Base-by-base conservation (phyloP, 2,329 filamentous ascomycete genomes). In the Immersiporthe knoxdaviesiana region DNA sequence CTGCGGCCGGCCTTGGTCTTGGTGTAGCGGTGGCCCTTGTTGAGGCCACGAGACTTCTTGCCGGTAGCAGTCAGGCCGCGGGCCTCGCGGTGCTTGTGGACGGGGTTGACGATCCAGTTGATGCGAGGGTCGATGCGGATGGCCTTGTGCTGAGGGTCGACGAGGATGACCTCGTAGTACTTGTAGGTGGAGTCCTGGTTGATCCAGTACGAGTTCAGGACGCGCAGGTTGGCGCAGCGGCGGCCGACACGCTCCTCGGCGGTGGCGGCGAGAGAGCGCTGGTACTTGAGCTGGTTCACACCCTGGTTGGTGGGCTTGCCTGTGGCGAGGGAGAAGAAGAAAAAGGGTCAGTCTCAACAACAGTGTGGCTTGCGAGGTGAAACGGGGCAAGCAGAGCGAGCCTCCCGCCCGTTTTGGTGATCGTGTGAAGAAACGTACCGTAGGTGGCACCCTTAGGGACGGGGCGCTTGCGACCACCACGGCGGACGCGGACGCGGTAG, bases 171-270 rank as follows among this genome's bases (percentile, higher is more conserved):
- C 88, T 99, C 96, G 89, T 90, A 99, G 92, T 99, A 99, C 90
- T 99, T 99, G 93, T 98, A 99, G 86, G 96, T 99, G 72, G 94
- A 97, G 89, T 99, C 96, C 90, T 98, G 94, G 92, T 99, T 99
- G 89, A 99, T 93, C 97, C 97, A 99, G 94, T 99, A 99, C 74
- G 95, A 98, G 92, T 99, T 99, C 81, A 99, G 92, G 81, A 99
- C 96, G 82, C 96, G 94, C 84, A 99, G 87, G 88, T 99, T 99
- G 86, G 94, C 94, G 88, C 94, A 97, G 84, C 95, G 94, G 85
- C 94, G 94, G 81, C 97, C 96, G 82, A 99, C 95, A 92, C 96
- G 96, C 92, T 99, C 96, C 90, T 99, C 97, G 79, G 97, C 97
- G 79, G 96, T 99, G 79, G 95, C 89, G 85, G 92, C 92, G 83